These are phyloP conservation scores for Vitis rupestris DNA, from an alignment of 164 flowering plant species.

Conservation along the genomic window DNA sequence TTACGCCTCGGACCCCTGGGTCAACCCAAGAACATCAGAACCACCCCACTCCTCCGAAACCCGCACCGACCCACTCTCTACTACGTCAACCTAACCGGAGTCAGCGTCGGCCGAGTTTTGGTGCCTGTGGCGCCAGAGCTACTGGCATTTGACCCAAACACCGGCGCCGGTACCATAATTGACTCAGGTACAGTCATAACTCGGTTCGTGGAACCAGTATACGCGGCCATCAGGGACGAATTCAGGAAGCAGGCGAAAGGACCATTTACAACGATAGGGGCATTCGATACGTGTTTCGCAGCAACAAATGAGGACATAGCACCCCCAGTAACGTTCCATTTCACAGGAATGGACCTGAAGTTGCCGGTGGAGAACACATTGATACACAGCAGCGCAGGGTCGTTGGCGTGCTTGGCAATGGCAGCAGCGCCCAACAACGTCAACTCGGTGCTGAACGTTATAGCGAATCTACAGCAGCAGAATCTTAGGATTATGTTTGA, in stretches of 20 bases:
- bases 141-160: conserved; percentile 59
- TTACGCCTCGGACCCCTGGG: conserved; percentile 71
- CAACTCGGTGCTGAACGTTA: conserved; percentile 71
- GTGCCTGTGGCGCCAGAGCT: conserved; percentile 49
- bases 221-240: conserved; percentile 61
- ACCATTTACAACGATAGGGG: conserved; percentile 58
- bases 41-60: conserved; percentile 78
- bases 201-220: conserved; percentile 67
- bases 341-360: conserved; percentile 59
- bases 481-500: conserved; percentile 77
- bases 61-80: conserved; percentile 84
- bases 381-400: conserved; percentile 73
- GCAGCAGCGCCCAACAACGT: conserved; percentile 76
- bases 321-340: conserved; percentile 64
- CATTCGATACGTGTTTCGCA: conserved; percentile 80
- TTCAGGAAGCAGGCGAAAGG: conserved; percentile 57
- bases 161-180: conserved; percentile 84
- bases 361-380: conserved; percentile 76
- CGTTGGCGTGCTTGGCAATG: conserved; percentile 81
- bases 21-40: conserved; percentile 63
- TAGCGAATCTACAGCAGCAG: conserved; percentile 92
- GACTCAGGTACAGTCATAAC: conserved; percentile 93
- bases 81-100: conserved; percentile 81
- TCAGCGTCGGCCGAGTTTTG: conserved; percentile 57
- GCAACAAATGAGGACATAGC: conserved; percentile 37